Evolutionary conservation across 495 filamentous ascomycete species (phyloP).

Genomic region (Talaromyces borbonicus): DNA sequence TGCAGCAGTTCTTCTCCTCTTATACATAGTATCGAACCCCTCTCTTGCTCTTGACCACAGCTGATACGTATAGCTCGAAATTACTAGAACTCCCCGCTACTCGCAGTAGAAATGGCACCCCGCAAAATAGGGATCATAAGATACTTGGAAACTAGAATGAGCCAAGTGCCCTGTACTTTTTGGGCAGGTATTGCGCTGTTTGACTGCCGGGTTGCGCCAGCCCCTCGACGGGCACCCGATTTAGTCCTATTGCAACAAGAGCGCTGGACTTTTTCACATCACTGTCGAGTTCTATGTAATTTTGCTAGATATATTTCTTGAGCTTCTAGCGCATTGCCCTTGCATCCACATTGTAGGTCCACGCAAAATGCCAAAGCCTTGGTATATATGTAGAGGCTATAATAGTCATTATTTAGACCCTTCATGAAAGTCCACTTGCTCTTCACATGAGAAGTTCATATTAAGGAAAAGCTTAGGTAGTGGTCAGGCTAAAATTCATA

Average conservation of each 20-base stretch:
- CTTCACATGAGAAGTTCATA: not conserved
- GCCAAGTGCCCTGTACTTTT: not conserved
- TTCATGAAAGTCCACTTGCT: not conserved
- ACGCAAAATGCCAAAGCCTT: not conserved
- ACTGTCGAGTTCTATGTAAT: not conserved
- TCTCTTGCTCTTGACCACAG: not conserved
- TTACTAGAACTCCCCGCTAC: not conserved
- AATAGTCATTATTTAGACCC: not conserved
- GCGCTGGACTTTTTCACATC: not conserved
- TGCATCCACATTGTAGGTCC: not conserved
- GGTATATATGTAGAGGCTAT: not conserved
- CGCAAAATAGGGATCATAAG: not conserved
- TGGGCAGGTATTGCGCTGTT: not conserved
- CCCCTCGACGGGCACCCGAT: not conserved
- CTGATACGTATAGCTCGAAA: not conserved
- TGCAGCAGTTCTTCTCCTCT: not conserved
- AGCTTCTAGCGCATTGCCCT: not conserved
- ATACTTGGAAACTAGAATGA: not conserved
- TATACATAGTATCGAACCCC: not conserved
- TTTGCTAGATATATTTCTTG: not conserved
- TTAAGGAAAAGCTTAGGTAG: not conserved
- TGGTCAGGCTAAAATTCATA: not conserved
- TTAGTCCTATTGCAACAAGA: not conserved
- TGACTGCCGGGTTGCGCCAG: not conserved
- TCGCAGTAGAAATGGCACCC: not conserved